These are phyloP conservation scores for Gaeumannomyces sp. DNA, from an alignment of 2,329 filamentous ascomycete genomes.

Conservation along the genomic window DNA sequence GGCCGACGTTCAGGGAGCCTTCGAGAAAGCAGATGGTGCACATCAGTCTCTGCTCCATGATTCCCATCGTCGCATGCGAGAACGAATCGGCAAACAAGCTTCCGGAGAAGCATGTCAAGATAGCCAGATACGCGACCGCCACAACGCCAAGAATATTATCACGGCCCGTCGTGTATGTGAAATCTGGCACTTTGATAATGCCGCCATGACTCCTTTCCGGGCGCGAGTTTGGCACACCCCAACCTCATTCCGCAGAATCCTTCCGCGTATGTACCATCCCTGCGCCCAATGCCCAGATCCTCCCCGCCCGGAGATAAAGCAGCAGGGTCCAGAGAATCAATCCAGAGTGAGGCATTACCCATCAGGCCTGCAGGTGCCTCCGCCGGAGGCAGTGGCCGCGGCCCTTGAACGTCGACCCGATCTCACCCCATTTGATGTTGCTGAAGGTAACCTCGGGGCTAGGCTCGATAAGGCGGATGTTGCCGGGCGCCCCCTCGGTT, in stretches of 20 bases:
- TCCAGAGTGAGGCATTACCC: no score
- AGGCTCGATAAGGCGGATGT: constrained; percentile 40
- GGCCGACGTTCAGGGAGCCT: no score
- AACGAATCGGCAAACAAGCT: no score
- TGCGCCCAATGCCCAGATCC: no score
- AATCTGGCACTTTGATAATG: background rate
- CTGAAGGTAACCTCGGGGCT: constrained; percentile 46
- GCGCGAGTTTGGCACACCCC: background rate
- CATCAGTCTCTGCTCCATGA: no score
- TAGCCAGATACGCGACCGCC: background rate
- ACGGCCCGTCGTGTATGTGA: background rate
- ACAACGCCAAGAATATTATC: background rate
- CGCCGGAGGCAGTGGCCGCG: constrained; percentile 3
- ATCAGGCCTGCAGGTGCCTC: background rate
- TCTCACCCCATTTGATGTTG: constrained; percentile 55
- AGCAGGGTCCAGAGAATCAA: no score
- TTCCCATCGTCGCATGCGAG: no score
- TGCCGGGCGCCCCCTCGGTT: constrained; percentile 44
- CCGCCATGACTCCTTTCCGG: background rate
- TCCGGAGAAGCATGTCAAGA: background rate
- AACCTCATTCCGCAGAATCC: background rate
- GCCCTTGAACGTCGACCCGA: constrained; percentile 42
- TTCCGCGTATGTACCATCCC: background rate
- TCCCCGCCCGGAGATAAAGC: no score
- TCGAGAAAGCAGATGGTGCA: no score